Base-by-base conservation (phyloP, 2,329 filamentous ascomycete species). In the Calonectria henricotiae region DNA sequence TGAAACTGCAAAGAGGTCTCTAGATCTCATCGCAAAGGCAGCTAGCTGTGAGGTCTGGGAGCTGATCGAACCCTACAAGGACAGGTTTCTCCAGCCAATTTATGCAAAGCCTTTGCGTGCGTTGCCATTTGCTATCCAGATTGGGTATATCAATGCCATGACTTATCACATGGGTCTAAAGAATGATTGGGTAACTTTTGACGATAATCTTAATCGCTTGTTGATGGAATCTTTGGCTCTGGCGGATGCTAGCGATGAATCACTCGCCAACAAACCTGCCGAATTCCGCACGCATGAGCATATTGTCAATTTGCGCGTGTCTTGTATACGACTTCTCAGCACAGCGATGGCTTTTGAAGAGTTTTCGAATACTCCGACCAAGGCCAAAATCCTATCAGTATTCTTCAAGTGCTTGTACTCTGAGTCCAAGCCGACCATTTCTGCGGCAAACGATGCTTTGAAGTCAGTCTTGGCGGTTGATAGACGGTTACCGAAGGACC, bases 331-430 rank as follows among this genome's bases (percentile, higher is more conserved):
- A 71, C 91, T 99, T 44, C 85, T 99, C 43, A 98, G 95, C 61
- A 97, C 94, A 69, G 96, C 96, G 0, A 98, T 98, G 89, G 90
- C 91, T 49, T 96, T 98, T 79, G 93, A 96, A 5, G 96, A 98
- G 39, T 98, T 98, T 80, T 92, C 92, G 70, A 94, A 94, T 65
- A 91, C 89, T 1, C 78, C 89, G 0, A 91, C 89, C 0, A 86
- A 91, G 62, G 88, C 85, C 1, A 91, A 90, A 78, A 97, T 98
- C 58, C 95, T 99, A 20, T 91, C 94, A 0, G 95, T 98, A 1
- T 99, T 99, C 84, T 99, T 99, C 88, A 98, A 98, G 79, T 97
- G 94, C 43, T 86, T 99, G 1, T 99, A 99, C 81, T 96, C 94
- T 0, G 95, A 97, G 79, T 97, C 95, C 4, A 92, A 93, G 55